These are phyloP conservation scores for Aspergillus pseudonomiae DNA, from an alignment of 2,329 filamentous ascomycete species.

Conservation along the genomic window DNA sequence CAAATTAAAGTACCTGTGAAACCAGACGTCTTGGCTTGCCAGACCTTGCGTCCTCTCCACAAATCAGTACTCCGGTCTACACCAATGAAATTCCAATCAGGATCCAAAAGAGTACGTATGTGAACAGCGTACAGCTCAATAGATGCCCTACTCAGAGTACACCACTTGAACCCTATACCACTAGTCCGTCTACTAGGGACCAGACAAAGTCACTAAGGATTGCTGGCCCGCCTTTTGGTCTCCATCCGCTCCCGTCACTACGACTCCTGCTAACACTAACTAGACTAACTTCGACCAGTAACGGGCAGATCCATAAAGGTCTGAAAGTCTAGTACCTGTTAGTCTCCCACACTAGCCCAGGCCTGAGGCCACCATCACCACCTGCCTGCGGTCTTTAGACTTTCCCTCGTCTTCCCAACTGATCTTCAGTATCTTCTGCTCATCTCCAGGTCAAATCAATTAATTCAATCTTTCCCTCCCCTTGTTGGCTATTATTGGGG, in stretches of 20 bases:
- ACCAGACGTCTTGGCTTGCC: slow-evolving; percentile 19
- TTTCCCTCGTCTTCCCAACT: slow-evolving; percentile 3
- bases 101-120: slow-evolving; percentile 4
- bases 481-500: slow-evolving; percentile 15
- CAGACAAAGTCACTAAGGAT: slow-evolving; percentile 3
- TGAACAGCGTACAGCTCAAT: slow-evolving; percentile 2
- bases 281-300: slow-evolving; percentile 14
- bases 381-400: background rate
- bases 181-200: slow-evolving; percentile 5
- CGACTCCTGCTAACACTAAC: background rate
- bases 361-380: slow-evolving; percentile 13
- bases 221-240: slow-evolving; percentile 11
- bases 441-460: slow-evolving; percentile 3
- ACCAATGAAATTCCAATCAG: slow-evolving; percentile 10
- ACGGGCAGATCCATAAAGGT: slow-evolving; percentile 20
- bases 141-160: slow-evolving; percentile 1
- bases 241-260: slow-evolving; percentile 13
- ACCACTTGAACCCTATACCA: slow-evolving; percentile 3
- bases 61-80: slow-evolving; percentile 16
- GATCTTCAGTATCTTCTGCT: slow-evolving; percentile 1
- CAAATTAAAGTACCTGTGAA: slow-evolving; percentile 16
- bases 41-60: slow-evolving; percentile 23
- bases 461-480: slow-evolving; percentile 3
- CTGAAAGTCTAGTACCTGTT: slow-evolving; percentile 16
- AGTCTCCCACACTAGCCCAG: slow-evolving; percentile 12